phyloP scores from a whole-genome alignment of 2,329 filamentous ascomycete genomes.

The Curvularia hawaiiensis region DNA sequence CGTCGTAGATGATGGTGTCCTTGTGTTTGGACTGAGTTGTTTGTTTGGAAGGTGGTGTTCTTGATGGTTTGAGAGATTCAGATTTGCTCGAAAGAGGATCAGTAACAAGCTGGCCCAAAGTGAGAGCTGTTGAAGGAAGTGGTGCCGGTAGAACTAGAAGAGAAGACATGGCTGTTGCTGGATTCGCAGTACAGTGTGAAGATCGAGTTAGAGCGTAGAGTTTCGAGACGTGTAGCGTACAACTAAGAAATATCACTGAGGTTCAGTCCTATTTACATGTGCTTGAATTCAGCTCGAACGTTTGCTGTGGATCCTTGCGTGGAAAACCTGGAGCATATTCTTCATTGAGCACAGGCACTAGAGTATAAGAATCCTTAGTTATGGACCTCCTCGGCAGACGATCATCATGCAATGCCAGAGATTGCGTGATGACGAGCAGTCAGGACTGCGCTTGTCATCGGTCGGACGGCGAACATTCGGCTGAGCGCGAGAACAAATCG shows the following conservation, averaged over 20 bases:
- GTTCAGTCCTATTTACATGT: slow-evolving; percentile 2
- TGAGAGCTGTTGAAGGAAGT: slow-evolving; percentile 26
- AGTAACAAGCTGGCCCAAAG: slow-evolving; percentile 37
- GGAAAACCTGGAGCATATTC: slow-evolving; percentile 2
- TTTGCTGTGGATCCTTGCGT: neutral
- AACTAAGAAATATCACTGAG: neutral
- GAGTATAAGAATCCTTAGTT: neutral
- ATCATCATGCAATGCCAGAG: slow-evolving; percentile 3
- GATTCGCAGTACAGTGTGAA: neutral
- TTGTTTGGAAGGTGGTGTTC: slow-evolving; percentile 11
- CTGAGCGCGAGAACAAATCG: slow-evolving; percentile 17
- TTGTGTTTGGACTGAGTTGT: slow-evolving; percentile 20
- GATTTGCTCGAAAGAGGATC: slow-evolving; percentile 27
- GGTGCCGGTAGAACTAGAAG: slow-evolving; percentile 32
- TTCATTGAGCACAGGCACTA: slow-evolving; percentile 1
- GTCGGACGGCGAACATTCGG: slow-evolving; percentile 19
- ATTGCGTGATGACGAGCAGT: slow-evolving; percentile 7
- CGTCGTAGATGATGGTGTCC: slow-evolving; percentile 23
- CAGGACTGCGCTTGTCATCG: slow-evolving; percentile 29
- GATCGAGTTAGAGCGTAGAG: neutral
- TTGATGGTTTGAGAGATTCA: slow-evolving; percentile 22
- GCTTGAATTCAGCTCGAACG: neutral
- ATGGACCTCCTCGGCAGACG: neutral
- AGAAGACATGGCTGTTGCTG: slow-evolving; percentile 24
- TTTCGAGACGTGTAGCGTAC: too few relatives aligned